Evolutionary conservation across 495 filamentous ascomycete genomes (phyloP), one percentile per base, ranked within the genome.

Genomic region (Massariosphaeria phaeospora): DNA sequence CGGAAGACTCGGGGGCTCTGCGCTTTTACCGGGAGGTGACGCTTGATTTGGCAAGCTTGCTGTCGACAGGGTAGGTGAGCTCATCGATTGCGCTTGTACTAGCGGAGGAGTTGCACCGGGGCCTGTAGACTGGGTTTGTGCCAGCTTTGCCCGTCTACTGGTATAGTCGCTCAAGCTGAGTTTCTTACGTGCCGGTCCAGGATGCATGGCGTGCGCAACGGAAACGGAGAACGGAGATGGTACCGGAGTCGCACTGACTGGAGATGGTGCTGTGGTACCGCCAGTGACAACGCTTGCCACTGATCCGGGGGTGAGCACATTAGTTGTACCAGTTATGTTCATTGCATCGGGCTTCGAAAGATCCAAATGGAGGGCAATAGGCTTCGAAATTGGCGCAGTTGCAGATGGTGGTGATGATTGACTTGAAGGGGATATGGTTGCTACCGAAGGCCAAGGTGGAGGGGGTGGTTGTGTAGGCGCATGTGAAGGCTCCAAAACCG

Each of bases 101-200:
- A n/a, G n/a, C n/a, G n/a, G n/a, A n/a, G 15, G 29, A 8, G 21
- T 40, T 20, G 52, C 23, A 6, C 48, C 24, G 2, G 56, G 47
- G 7, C 8, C 41, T 1, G 38, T 21, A 26, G 23, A 52, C 8
- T 47, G 38, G 21, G 34, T 48, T 31, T 62, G 52, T 8, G 33
- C 47, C 30, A 57, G 26, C 40, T 62, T 66, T 35, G 75, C 75
- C 63, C 70, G 77, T 52, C 76, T 68, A 56, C 74, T 79, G 48
- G 76, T 78, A 52, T 88, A 89, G 62, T 87, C 85, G 66, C 83
- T 83, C n/a, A 88, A 63, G 57, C 82, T 89, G 31, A 89, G 84
- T 72, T 88, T 89, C 70, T 73, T 78, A 30, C 81, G 80, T 31
- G 78, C 69, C 7, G 85, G 84, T 46, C 78, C 84, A 2, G 82